phyloP scores from a whole-genome alignment of 2,329 filamentous ascomycete genomes.

The Botrytis byssoidea region DNA sequence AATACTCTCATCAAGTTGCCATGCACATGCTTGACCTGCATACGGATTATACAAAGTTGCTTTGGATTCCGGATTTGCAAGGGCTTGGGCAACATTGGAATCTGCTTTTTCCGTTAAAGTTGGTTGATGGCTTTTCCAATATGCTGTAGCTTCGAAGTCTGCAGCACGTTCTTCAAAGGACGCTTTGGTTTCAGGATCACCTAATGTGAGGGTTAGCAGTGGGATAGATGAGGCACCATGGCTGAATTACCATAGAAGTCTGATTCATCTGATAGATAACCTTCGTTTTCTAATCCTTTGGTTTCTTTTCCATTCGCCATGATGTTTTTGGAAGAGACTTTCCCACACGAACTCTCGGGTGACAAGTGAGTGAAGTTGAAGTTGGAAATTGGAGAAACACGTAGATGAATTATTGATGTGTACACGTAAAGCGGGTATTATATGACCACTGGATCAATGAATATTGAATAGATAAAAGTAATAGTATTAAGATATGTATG shows the following conservation, averaged over 20 bases:
- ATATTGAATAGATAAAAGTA: no score
- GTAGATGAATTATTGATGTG: not conserved
- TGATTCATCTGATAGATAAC: conserved; percentile 45
- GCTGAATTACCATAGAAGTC: conserved; percentile 53
- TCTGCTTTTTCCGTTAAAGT: conserved; percentile 41
- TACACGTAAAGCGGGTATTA: not conserved
- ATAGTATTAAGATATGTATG: not conserved
- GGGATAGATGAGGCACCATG: conserved; percentile 13
- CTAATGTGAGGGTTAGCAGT: conserved; percentile 43
- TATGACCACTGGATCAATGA: not conserved
- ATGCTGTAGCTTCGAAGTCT: conserved; percentile 51
- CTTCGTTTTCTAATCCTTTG: conserved; percentile 8
- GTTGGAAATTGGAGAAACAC: not conserved
- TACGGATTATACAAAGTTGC: conserved; percentile 55
- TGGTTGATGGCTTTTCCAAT: conserved; percentile 45
- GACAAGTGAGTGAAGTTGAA: not conserved
- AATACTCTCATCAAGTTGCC: conserved; percentile 63
- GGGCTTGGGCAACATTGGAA: conserved; percentile 27
- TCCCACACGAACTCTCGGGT: not conserved
- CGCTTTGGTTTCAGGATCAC: conserved; percentile 51
- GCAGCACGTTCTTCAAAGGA: conserved; percentile 50
- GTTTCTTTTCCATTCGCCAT: conserved; percentile 25
- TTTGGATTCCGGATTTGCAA: conserved; percentile 17
- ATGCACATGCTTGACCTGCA: conserved; percentile 51
- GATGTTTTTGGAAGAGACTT: conserved; percentile 6